Evolutionary conservation across 306 rosid genomes (phyloP).

Genomic region (Nissolia schottii): DNA sequence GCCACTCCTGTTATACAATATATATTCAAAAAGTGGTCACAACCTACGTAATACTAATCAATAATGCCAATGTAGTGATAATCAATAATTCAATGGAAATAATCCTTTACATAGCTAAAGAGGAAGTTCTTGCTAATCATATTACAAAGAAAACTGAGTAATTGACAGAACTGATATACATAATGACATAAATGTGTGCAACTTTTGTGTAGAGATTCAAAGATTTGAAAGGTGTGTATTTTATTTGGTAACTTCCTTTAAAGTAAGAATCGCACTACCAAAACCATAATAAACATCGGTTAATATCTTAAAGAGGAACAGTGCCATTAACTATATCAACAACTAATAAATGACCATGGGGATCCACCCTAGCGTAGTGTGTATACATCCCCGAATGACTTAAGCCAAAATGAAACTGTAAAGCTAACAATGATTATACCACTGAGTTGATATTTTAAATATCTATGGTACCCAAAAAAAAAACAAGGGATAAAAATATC

Average conservation of each 20-base stretch:
- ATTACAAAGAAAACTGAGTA: neutral
- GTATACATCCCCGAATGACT: neutral
- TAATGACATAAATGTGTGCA: neutral
- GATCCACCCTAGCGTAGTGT: neutral
- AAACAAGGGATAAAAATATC: neutral
- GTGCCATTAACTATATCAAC: neutral
- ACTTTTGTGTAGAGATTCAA: neutral
- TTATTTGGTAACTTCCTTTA: neutral
- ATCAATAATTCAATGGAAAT: neutral
- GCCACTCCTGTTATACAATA: conserved; percentile 55
- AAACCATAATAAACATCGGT: neutral
- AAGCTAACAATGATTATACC: conserved; percentile 14
- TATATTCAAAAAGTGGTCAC: conserved; percentile 3
- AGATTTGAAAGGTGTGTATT: neutral
- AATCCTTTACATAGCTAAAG: neutral
- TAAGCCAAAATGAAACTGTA: neutral
- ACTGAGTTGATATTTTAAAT: conserved; percentile 12
- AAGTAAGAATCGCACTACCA: neutral
- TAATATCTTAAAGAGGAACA: neutral
- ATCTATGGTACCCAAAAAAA: neutral
- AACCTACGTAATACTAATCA: conserved; percentile 8
- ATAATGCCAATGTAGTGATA: neutral
- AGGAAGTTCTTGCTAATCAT: neutral
- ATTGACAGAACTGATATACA: conserved; percentile 2
- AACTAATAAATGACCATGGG: neutral